Conservation (phyloP, 1,139 yeast genomes). For the Martiniozyma asiatica region DNA sequence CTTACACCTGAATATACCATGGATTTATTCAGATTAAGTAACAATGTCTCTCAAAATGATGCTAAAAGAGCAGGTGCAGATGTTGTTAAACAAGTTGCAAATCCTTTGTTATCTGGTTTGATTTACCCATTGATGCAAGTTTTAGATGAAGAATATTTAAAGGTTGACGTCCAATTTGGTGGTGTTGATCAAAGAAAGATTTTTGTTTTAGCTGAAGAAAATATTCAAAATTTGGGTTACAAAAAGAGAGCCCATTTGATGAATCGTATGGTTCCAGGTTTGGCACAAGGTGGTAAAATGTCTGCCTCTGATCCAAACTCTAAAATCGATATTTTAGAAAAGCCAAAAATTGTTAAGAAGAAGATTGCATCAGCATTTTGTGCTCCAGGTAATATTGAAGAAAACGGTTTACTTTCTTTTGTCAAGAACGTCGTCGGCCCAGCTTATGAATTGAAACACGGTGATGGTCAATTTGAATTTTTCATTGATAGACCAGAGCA, state of each 20-base stretch:
- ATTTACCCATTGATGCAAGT: conserved; percentile 99
- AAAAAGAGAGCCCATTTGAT: conserved; percentile 95
- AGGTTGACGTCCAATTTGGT: conserved; percentile 91
- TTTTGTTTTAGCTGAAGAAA: conserved; percentile 93
- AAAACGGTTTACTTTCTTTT: conserved; percentile 83
- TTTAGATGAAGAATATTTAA: conserved; percentile 84
- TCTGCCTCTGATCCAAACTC: conserved; percentile 98
- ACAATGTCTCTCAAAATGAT: conserved; percentile 81
- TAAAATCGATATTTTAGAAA: conserved; percentile 85
- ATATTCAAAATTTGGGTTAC: conserved; percentile 77
- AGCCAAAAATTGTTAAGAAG: conserved; percentile 77
- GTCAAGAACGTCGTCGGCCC: conserved; percentile 79
- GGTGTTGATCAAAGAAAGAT: conserved; percentile 99
- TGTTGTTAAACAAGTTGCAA: conserved; percentile 93
- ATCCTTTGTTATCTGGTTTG: conserved; percentile 86
- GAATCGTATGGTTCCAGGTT: conserved; percentile 99
- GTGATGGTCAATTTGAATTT: conserved; percentile 47
- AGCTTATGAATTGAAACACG: conserved; percentile 60
- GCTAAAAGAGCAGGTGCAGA: conserved; percentile 99
- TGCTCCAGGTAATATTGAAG: conserved; percentile 87
- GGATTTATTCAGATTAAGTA: conserved; percentile 79
- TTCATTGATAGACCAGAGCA: conserved; percentile 85
- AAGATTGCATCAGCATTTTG: conserved; percentile 89
- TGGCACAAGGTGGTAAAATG: conserved; percentile 96
- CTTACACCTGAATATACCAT: conserved; percentile 63